Evolutionary conservation across 129 eudicot genomes (phyloP), one percentile per base, ranked within the genome.

Genomic region (Calendula officinalis): DNA sequence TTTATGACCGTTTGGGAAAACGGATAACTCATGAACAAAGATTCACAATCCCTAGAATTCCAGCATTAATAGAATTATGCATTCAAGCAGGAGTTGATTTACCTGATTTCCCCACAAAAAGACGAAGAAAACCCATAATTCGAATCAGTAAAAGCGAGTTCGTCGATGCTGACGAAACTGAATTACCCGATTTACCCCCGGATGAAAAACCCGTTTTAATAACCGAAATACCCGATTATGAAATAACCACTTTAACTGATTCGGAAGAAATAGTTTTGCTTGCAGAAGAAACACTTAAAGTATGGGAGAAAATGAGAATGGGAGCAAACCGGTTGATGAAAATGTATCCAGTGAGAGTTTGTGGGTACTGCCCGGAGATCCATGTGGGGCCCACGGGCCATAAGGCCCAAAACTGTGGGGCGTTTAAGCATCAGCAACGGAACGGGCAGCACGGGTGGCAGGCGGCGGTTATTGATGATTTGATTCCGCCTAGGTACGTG

Each of bases 361-460:
- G 97, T 54, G 99, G 99, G 41, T 94, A 94, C 76, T 94, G 99
- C 56, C 97, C 97, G 0, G 99, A 94, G 80, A 75, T 94, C 52
- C 99, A 94, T 37, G 90, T 88, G 15, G 97, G 97, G 6, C 81
- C 95, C 37, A 72, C 78, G 0, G 99, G 99, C 17, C 99, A 94
- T 79, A 94, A 94, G 73, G 99, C 97, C 1, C 99, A 94, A 70
- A 83, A 81, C 54, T 94, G 99, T 63, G 97, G 99, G 70, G 97
- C 97, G 44, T 85, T 77, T 62, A 89, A 94, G 88, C 99, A 94
- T 77, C 99, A 94, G 78, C 99, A 94, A 76, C 59, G 99, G 12
- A 94, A 94, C 27, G 99, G 99, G 70, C 99, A 94, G 57, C 99
- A 94, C 8, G 99, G 99, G 37, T 94, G 99, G 99, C 99, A 94